Conservation (phyloP, 2,329 filamentous ascomycete genomes). For the Aspergillus sp. region DNA sequence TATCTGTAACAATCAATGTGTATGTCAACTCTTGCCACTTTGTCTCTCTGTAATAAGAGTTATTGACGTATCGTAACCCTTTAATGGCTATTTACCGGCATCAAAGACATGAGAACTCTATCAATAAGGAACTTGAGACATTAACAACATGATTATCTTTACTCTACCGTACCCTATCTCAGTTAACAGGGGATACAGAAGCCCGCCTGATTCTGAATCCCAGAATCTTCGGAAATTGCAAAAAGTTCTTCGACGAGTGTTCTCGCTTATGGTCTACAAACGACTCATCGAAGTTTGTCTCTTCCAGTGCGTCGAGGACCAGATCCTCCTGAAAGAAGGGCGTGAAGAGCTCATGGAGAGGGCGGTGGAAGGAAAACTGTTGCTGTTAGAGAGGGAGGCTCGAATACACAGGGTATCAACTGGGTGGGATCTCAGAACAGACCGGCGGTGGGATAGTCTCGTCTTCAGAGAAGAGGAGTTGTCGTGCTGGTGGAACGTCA, state of each 20-base stretch:
- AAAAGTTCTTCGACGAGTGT: slow-evolving; percentile 41
- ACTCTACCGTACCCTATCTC: no score
- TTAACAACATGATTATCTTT: no score
- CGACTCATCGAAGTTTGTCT: slow-evolving; percentile 45
- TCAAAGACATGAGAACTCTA: no score
- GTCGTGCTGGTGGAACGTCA: slow-evolving; percentile 1
- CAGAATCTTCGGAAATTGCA: slow-evolving; percentile 31
- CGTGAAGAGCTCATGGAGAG: slow-evolving; percentile 46
- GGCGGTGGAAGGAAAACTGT: slow-evolving; percentile 47
- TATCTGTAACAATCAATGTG: no score
- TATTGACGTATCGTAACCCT: no score
- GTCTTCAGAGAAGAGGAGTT: neutral
- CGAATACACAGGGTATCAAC: neutral
- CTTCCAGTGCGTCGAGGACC: slow-evolving; percentile 49
- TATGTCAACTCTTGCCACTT: no score
- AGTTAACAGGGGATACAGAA: no score
- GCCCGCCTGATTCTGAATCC: slow-evolving; percentile 20
- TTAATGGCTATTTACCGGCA: no score
- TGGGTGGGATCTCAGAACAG: neutral
- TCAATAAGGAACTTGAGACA: no score
- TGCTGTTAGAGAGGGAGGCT: neutral
- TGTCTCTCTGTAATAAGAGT: no score
- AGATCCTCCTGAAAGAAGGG: slow-evolving; percentile 45
- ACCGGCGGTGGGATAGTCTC: neutral
- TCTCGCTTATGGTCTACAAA: slow-evolving; percentile 28